phyloP scores from a whole-genome alignment of 2,329 filamentous ascomycete genomes.

The Leptographium flavum region DNA sequence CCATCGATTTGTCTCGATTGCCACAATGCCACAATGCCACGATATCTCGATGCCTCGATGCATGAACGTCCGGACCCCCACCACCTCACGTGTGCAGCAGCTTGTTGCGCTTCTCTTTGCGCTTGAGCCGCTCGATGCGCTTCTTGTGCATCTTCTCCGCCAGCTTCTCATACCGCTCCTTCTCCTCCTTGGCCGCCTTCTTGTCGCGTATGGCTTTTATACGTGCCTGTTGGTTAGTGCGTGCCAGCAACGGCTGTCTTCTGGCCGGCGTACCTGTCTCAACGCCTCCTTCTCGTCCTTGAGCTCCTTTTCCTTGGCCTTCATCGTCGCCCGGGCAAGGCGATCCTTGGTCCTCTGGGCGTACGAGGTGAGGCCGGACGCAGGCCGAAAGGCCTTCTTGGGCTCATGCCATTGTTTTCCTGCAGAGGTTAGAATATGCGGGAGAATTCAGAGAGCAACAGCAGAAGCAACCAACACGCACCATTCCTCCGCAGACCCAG shows the following conservation, averaged over 20 bases:
- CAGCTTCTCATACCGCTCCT: conserved; percentile 82
- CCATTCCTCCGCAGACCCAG: conserved; percentile 59
- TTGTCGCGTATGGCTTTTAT: conserved; percentile 74
- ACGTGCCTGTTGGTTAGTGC: conserved; percentile 39
- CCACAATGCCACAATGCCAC: too few species aligned
- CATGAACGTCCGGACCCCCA: too few species aligned
- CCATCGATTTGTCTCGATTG: too few species aligned
- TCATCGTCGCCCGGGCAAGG: conserved; percentile 57
- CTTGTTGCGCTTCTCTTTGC: conserved; percentile 94
- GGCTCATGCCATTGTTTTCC: conserved; percentile 89
- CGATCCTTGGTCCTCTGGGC: conserved; percentile 61
- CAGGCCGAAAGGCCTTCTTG: conserved; percentile 76
- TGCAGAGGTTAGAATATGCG: conserved; percentile 25
- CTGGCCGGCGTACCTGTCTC: conserved; percentile 56
- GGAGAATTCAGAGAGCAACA: neutral
- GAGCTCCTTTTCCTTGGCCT: conserved; percentile 89
- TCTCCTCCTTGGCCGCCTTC: conserved; percentile 80
- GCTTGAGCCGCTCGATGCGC: conserved; percentile 81
- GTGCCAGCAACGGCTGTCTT: too few species aligned
- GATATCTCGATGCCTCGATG: too few species aligned
- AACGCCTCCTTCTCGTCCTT: conserved; percentile 91
- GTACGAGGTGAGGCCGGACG: conserved; percentile 62
- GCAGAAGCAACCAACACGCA: neutral
- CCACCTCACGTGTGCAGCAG: conserved; percentile 47
- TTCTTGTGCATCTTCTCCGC: conserved; percentile 97